These are phyloP conservation scores for Berkeleyomyces basicola DNA, from an alignment of 2,329 filamentous ascomycete genomes.

Conservation along the genomic window DNA sequence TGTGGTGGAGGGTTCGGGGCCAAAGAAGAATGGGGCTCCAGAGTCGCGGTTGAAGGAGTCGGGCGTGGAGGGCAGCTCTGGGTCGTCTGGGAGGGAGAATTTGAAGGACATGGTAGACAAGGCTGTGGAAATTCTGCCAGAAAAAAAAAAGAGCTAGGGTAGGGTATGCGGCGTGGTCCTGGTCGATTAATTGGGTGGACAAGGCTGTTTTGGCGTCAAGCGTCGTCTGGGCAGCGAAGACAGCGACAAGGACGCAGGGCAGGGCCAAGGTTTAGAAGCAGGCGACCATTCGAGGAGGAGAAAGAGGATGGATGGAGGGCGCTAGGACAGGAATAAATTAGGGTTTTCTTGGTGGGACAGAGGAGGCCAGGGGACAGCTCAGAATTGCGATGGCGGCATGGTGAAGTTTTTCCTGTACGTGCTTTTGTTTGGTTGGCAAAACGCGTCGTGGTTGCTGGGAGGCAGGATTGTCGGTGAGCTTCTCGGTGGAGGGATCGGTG, in stretches of 20 bases:
- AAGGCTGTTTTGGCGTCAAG: not conserved
- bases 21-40: conserved; percentile 24
- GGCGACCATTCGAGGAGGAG: not conserved
- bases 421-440: not conserved
- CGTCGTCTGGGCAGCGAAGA: not conserved
- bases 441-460: not conserved
- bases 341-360: not conserved
- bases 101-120: conserved; percentile 24
- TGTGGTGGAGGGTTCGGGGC: conserved; percentile 34
- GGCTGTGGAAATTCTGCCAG: conserved; percentile 7
- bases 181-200: not conserved
- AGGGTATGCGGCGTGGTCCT: not conserved
- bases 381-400: not conserved
- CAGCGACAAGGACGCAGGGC: not conserved
- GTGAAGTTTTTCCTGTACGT: not conserved
- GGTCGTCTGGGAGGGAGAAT: conserved; percentile 29
- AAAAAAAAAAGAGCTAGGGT: not conserved
- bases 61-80: conserved; percentile 32
- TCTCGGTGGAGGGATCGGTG: no score
- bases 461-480: not conserved
- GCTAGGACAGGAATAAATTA: not conserved
- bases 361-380: not conserved
- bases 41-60: conserved; percentile 22
- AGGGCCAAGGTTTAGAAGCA: not conserved
- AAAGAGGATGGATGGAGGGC: not conserved